Base-by-base conservation (phyloP, 331 rosid genomes). In the Quercus lobata region DNA sequence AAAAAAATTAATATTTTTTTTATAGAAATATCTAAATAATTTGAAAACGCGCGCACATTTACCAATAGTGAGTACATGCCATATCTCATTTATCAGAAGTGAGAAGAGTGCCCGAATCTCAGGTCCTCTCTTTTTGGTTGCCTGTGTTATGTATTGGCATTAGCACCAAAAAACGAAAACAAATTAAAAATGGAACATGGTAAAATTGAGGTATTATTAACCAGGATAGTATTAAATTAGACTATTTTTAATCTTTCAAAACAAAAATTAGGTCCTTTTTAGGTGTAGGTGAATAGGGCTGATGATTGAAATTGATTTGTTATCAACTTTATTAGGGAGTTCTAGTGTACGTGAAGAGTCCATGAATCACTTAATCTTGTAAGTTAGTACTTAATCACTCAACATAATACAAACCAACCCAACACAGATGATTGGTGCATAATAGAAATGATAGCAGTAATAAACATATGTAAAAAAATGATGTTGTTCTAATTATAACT, bases 151-250 rank as follows among this genome's bases (percentile, higher is more conserved):
- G 41, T 7, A 69, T 69, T 74, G 78, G 54, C 73, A 70, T 78
- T 73, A 52, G 34, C 76, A 19, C 81, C 52, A 3, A 71, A 34
- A 75, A 79, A 35, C 22, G 60, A 12, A 53, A 61, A 22, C 22
- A 41, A 24, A 27, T 27, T 27, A 27, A 37, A 84, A 35, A 11
- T 53, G 58, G 65, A 82, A 65, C 66, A 55, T 17, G 19, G 56
- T 63, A 52, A 25, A 57, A 76, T 69, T 29, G 49, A 71, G 81
- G 49, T 73, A 77, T 77, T 35, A 53, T 66, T 57, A 68, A 46
- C 63, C 46, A 27, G 63, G 16, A 5, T 21, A 11, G 52, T 9
- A 44, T 44, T 11, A 44, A 44, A 10, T 44, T 9, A 44, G 11
- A 1, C 4, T 2, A 6, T 11, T 44, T 44, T 44, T 44, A 44